These are phyloP conservation scores for Melanomma pulvis-pyrius DNA, from an alignment of 495 filamentous ascomycete genomes.

Conservation along the genomic window DNA sequence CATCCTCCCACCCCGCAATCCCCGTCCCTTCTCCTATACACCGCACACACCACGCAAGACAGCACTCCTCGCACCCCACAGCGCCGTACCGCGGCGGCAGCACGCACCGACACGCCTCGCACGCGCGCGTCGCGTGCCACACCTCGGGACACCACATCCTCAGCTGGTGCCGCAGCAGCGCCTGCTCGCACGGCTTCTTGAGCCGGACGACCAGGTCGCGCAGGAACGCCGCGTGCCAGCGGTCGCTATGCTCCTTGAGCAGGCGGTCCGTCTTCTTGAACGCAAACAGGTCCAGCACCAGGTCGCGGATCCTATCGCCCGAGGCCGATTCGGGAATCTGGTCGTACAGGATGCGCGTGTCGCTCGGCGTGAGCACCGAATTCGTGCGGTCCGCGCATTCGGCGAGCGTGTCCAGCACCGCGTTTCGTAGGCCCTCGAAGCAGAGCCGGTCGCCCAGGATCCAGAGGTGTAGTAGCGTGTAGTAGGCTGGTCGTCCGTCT, in stretches of 20 bases:
- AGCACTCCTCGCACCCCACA: conserved; percentile 40
- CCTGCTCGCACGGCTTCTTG: conserved; percentile 41
- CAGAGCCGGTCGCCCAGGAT: conserved; percentile 50
- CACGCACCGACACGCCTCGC: conserved; percentile 42
- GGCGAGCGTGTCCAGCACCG: conserved; percentile 46
- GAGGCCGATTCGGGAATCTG: conserved; percentile 34
- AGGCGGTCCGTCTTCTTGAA: conserved; percentile 55
- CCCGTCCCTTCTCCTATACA: conserved; percentile 39
- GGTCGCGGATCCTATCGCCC: conserved; percentile 33
- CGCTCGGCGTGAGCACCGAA: conserved; percentile 51
- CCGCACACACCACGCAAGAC: conserved; percentile 39
- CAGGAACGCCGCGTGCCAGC: conserved; percentile 47
- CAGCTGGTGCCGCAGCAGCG: conserved; percentile 40
- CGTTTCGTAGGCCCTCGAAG: conserved; percentile 47
- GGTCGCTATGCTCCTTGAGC: conserved; percentile 48
- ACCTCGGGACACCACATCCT: conserved; percentile 33
- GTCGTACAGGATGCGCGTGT: conserved; percentile 51
- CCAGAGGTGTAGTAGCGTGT: conserved; percentile 52
- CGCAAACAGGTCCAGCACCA: conserved; percentile 54
- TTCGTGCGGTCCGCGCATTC: conserved; percentile 50
- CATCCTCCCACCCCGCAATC: conserved; percentile 26
- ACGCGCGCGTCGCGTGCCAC: conserved; percentile 35
- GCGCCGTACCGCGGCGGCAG: conserved; percentile 35
- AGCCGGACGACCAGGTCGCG: conserved; percentile 45
- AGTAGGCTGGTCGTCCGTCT: conserved; percentile 49